Base-by-base conservation (phyloP, 2,329 filamentous ascomycete genomes). In the Neofusicoccum kwambonambiense region DNA sequence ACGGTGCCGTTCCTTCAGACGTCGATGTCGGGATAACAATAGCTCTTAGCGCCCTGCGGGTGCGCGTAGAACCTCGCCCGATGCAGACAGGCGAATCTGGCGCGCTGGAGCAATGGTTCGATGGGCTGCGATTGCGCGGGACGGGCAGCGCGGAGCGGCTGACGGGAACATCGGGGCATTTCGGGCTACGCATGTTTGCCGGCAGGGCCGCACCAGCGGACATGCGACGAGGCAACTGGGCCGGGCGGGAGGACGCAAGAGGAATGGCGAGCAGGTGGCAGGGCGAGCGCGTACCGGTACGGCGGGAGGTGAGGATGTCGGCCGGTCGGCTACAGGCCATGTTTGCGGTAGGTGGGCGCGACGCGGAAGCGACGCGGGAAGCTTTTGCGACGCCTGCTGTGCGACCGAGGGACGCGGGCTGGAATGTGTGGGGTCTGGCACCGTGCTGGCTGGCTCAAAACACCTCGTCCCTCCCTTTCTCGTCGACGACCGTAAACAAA, bases 181-280 rank as follows among this genome's bases (percentile, higher is more conserved):
- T 60, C 56, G 56, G 56, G 54, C 15, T 3, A 13, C 45, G 54
- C 35, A 37, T 39, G 50, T 11, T 41, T 35, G 50, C 50, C 52
- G 37, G 7, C 37, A 57, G 52, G 7, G 52, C 34, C 37, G 52
- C 52, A 31, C 39, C 35, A 41, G 19, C 37, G 54, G 54, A 45
- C 39, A 9, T 35, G 17, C 31, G 39, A 31, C 56, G 56, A 60
- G 56, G 56, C 11, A 60, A 60, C 56, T 60, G 42, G 37, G 56
- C 56, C 56, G 56, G 54, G 52, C 52, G 52, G 17, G 19, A 56
- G 9, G 52, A 44, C 52, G 52, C 39, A 54, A 56, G 51, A 41
- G 35, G 51, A 31, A 51, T 22, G 27, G 49, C 27, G 49, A 5
- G 49, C 49, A 22, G 22, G 22, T 22, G 22, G 22, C 22, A 34